Base-by-base conservation (phyloP, 1,284 basidiomycete genomes). In the Jaminaea rosea region DNA sequence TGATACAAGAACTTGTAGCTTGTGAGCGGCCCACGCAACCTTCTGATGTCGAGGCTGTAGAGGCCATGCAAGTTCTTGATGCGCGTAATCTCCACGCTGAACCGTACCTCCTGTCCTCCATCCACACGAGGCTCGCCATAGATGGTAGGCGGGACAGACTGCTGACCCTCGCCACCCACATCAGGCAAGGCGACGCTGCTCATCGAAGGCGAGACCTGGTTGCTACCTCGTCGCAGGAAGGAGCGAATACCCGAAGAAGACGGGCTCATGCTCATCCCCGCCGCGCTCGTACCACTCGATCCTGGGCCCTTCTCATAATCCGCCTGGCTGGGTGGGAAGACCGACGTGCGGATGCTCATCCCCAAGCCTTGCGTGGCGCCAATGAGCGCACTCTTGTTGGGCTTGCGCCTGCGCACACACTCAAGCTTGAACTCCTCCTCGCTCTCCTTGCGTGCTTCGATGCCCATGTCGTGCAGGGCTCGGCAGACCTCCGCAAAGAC, bases 401-500 rank as follows among this genome's bases (percentile, higher is more conserved):
- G 61, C 55, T 69, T 72, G 11, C 19, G 19, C 13, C 60, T 54
- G 23, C 70, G 67, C 21, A 73, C 44, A 46, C 70, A 73, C 42
- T 73, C 70, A 21, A 73, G 49, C 52, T 68, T 68, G 53, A 67
- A 70, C 39, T 69, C 79, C 88, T 92, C 78, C 83, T 94, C 69
- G 90, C 87, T 60, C 81, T 85, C 78, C 45, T 83, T 77, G 67
- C 86, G 83, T 59, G 92, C 80, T 45, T 93, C 89, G 53, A 98
- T 80, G 21, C 93, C 94, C 88, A 98, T 92, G 37, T 81, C 81
- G 63, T 84, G 81, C 52, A 98, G 78, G 15, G 91, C 86, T 54
- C 80, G 79, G 62, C 82, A 80, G 29, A 97, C 82, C 70, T 91
- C 86, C 55, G 80, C 81, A 78, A 98, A 88, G 39, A 97, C 89